Percentiles rank a stretch among this genome's conserved stretches.
Evolutionary conservation across 495 filamentous ascomycete species (phyloP).

Genomic region (Lasiosphaeria hispida): DNA sequence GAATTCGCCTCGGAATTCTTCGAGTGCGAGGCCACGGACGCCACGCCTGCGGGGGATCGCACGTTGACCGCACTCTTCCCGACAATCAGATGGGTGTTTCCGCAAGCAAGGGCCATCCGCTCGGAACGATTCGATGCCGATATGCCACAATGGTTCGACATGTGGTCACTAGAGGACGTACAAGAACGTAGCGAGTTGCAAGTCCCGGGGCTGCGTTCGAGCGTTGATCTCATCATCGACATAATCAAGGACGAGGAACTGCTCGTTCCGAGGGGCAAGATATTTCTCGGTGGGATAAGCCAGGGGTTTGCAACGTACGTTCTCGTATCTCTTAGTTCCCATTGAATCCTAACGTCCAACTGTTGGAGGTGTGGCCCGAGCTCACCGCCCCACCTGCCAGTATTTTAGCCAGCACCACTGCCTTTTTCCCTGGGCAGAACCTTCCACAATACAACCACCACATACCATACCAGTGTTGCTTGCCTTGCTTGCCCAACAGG

Average conservation of each 20-base stretch:
- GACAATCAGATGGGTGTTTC: conserved; percentile 1
- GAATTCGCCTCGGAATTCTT: conserved; percentile 1
- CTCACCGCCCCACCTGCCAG: no score
- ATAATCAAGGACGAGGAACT: background rate
- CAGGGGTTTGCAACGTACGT: conserved; percentile 5
- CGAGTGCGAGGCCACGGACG: background rate
- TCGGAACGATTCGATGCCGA: background rate
- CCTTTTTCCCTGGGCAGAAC: no score
- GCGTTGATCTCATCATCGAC: background rate
- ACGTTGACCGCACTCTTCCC: background rate
- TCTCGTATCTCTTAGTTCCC: background rate
- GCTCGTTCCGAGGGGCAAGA: background rate
- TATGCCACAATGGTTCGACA: conserved; percentile 7
- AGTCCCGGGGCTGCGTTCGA: background rate
- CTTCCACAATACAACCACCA: no score
- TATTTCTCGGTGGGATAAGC: background rate
- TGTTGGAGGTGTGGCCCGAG: no score
- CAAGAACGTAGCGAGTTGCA: conserved; percentile 1
- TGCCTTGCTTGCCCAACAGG: no score
- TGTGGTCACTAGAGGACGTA: background rate
- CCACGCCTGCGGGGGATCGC: background rate
- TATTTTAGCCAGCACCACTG: no score
- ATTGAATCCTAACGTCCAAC: background rate
- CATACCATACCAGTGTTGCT: no score
- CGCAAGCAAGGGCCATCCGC: background rate